A percentile compares a stretch with the other conserved stretches of the same genome.
Conservation (phyloP, 2,329 filamentous ascomycete species). For the Fusarium pininemorale region DNA sequence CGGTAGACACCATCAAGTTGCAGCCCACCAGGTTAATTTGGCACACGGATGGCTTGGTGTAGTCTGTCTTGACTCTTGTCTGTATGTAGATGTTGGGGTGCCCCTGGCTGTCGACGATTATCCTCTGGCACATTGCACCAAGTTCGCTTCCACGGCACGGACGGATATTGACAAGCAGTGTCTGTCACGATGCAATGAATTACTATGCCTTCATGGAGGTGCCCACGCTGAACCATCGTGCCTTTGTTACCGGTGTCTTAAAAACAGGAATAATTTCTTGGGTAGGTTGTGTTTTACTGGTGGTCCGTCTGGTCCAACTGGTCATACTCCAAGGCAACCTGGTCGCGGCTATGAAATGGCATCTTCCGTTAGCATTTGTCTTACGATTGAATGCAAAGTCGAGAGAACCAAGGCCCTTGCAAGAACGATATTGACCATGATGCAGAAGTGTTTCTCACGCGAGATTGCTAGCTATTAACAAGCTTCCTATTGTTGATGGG, state of each 20-base stretch:
- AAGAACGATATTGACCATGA: background rate
- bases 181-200: background rate
- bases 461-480: conserved; percentile 16
- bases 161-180: background rate
- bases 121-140: conserved; percentile 36
- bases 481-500: conserved; percentile 6
- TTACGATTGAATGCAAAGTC: background rate
- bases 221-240: background rate
- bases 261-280: background rate
- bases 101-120: conserved; percentile 35
- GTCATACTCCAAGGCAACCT: conserved; percentile 12
- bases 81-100: background rate
- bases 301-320: conserved; percentile 5
- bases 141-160: conserved; percentile 21
- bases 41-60: conserved; percentile 43
- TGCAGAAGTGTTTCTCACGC: background rate
- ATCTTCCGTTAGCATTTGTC: conserved; percentile 17
- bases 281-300: conserved; percentile 6
- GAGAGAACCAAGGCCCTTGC: background rate
- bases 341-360: background rate
- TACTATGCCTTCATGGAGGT: background rate
- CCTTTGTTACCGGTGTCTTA: background rate
- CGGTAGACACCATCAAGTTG: conserved; percentile 31
- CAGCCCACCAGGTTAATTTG: conserved; percentile 33
- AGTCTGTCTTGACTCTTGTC: conserved; percentile 11